phyloP scores from a whole-genome alignment of 805 yeast genomes.

The Limtongozyma cylindracea region DNA sequence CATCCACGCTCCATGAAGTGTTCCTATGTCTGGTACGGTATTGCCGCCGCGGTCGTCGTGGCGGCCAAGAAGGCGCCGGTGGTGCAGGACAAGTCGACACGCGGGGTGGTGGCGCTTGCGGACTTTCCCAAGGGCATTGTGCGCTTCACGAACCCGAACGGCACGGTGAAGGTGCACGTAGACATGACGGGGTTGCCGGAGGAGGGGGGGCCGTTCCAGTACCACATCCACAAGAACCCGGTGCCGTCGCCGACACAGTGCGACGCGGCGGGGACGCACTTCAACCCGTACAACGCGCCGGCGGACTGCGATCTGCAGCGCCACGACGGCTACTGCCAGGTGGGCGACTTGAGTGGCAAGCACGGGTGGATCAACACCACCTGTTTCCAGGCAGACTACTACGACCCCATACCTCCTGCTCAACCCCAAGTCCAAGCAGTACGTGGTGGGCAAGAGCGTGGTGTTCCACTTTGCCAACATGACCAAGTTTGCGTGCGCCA shows the following conservation, averaged over 20 bases:
- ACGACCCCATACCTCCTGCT: conserved; percentile 44
- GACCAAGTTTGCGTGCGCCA: conserved; percentile 2
- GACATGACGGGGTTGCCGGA: conserved; percentile 48
- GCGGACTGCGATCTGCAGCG: conserved; percentile 21
- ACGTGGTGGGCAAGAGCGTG: conserved; percentile 27
- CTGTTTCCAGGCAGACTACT: conserved; percentile 35
- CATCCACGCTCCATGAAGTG: too few relatives aligned
- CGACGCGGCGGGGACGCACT: conserved; percentile 25
- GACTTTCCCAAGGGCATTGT: conserved; percentile 24
- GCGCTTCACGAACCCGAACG: conserved; percentile 27
- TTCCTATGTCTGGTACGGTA: too few relatives aligned
- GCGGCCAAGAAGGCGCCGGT: conserved; percentile 14
- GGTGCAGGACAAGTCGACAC: conserved; percentile 19
- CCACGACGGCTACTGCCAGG: conserved; percentile 32
- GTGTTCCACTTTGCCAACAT: conserved; percentile 1
- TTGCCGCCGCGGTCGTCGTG: too few relatives aligned
- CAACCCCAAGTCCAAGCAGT: conserved; percentile 26
- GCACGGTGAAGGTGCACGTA: conserved; percentile 42
- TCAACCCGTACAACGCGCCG: conserved; percentile 38
- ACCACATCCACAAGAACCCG: conserved; percentile 38
- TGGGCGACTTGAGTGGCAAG: conserved; percentile 59
- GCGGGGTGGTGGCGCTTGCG: conserved; percentile 24
- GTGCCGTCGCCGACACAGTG: conserved; percentile 25
- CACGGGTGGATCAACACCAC: conserved; percentile 53
- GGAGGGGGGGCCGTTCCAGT: conserved; percentile 39